phyloP scores from a whole-genome alignment of 139 green algal species.

The Zygnema cylindricum region DNA sequence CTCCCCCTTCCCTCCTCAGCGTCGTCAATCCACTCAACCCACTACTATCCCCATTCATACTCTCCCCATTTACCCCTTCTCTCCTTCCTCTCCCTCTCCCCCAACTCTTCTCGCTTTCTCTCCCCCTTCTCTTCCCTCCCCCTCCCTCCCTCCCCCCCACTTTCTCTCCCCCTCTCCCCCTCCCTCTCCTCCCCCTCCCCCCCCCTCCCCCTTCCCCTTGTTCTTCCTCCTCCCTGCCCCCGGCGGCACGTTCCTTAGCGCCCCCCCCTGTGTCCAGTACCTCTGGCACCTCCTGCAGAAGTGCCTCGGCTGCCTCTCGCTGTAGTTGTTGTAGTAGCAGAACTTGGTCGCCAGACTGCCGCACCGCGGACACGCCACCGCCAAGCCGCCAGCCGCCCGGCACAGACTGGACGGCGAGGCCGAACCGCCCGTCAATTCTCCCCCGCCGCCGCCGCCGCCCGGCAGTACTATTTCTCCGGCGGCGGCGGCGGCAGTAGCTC shows the following conservation, averaged over 20 bases:
- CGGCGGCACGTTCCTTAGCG: conserved; percentile 84
- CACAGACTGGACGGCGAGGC: conserved; percentile 64
- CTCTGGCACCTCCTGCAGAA: conserved; percentile 82
- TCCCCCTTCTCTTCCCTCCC: not conserved
- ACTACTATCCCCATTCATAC: not conserved
- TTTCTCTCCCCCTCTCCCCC: not conserved
- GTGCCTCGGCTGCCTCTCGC: conserved; percentile 90
- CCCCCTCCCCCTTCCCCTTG: conserved; percentile 71
- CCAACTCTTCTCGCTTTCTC: not conserved
- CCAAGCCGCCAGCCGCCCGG: too few species aligned
- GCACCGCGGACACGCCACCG: conserved; percentile 81
- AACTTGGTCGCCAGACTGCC: conserved; percentile 88
- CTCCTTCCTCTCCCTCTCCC: too few species aligned
- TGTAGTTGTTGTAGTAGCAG: conserved; percentile 99
- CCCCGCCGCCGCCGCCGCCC: conserved; percentile 23
- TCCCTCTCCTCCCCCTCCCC: not conserved
- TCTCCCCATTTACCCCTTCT: not conserved
- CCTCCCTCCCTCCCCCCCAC: not conserved
- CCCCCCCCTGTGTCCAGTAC: conserved; percentile 94
- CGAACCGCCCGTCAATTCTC: not conserved
- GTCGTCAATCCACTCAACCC: not conserved
- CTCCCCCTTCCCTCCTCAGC: not conserved
- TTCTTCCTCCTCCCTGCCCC: conserved; percentile 84
- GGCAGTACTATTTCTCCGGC: conserved; percentile 55
- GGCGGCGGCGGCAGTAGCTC: not conserved